Base-by-base conservation (phyloP, 805 yeast species). In the Nakazawaea peltata region DNA sequence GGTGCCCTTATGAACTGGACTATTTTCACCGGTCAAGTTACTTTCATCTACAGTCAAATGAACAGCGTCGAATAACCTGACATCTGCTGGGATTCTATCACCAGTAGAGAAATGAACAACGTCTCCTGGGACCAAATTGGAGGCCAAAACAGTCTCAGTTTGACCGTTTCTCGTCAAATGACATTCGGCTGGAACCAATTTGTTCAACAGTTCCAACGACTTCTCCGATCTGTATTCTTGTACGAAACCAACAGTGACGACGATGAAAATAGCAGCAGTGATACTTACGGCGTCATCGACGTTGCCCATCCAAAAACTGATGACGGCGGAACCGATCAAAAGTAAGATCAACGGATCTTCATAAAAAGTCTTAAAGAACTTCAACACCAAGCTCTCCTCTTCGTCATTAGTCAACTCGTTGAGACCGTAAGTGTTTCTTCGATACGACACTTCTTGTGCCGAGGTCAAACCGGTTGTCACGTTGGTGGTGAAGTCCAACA, bases 201-300 rank as follows among this genome's bases (percentile, higher is more conserved):
- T 82, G 55, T 83, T 88, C 41, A 92, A 69, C 0, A 97, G 97
- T 55, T 88, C 94, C 40, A 92, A 64, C 4, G 96, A 84, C 64
- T 92, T 82, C 52, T 92, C 99, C 2, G 95, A 84, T 50, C 97
- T 71, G 52, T 88, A 88, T 57, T 92, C 99, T 61, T 92, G 99
- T 22, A 92, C 88, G 61, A 92, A 92, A 0, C 99, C 99, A 25
- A 92, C 99, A 1, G 92, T 75, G 10, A 92, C 97, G 22, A 92
- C 99, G 46, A 92, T 88, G 29, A 84, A 48, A 33, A 92, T 85
- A 3, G 98, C 98, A 43, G 88, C 65, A 0, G 97, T 80, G 47
- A 92, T 92, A 45, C 92, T 79, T n/a, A 92, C 64, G 2, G 97
- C 95, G 56, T 92, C 99, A 54, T 92, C 97, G 22, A 77, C 75